phyloP scores from a whole-genome alignment of 2,329 filamentous ascomycete species.

The Epichloe coenophiala region DNA sequence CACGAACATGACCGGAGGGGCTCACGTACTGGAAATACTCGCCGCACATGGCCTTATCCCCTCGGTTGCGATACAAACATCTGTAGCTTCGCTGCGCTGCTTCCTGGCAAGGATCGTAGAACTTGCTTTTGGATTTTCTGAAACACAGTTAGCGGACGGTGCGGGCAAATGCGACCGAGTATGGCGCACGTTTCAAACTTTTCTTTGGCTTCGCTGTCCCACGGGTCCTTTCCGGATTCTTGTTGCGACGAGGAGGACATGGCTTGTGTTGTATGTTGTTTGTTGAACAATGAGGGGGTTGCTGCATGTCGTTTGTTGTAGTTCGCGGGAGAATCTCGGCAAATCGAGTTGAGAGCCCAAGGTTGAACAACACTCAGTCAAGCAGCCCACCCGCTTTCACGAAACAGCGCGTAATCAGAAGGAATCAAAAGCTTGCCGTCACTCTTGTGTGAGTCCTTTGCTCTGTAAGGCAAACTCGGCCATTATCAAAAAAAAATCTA shows the following conservation, averaged over 20 bases:
- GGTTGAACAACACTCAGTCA: too few species aligned
- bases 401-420: too few species aligned
- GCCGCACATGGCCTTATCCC: slow-evolving; percentile 75
- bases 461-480: too few species aligned
- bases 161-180: neutral
- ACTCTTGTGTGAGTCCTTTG: too few species aligned
- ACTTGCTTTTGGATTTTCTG: slow-evolving; percentile 82
- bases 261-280: neutral
- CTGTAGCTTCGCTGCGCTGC: slow-evolving; percentile 73
- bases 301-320: slow-evolving; percentile 1
- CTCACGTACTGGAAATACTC: slow-evolving; percentile 84
- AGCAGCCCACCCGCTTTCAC: too few species aligned
- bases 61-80: slow-evolving; percentile 79
- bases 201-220: slow-evolving; percentile 44
- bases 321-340: slow-evolving; percentile 10
- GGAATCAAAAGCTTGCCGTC: too few species aligned
- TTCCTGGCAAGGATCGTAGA: slow-evolving; percentile 90
- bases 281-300: too few species aligned
- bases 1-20: neutral
- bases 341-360: too few species aligned
- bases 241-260: slow-evolving; percentile 1
- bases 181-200: slow-evolving; percentile 49
- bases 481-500: too few species aligned
- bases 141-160: neutral
- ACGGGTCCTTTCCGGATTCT: slow-evolving; percentile 25